Conservation (phyloP, 2,329 filamentous ascomycete species). For the Dothideomycetes sp. region DNA sequence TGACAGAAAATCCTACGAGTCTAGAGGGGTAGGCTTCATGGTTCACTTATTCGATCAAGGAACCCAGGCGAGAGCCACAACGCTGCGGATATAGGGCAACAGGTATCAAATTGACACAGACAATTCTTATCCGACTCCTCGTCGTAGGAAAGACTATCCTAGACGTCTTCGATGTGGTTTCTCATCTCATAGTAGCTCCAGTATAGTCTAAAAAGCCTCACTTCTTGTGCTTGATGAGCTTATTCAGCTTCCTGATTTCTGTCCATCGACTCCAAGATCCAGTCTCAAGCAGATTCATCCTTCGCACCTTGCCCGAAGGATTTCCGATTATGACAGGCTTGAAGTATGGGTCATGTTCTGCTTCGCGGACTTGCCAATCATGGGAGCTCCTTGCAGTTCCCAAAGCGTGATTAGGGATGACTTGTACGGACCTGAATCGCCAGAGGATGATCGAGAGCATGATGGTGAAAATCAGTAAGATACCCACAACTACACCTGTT, state of each 20-base stretch:
- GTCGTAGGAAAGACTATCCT: neutral
- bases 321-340: constrained; percentile 61
- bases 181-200: neutral
- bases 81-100: neutral
- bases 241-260: constrained; percentile 49
- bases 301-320: constrained; percentile 55
- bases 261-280: constrained; percentile 60
- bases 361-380: constrained; percentile 21
- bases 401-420: constrained; percentile 51
- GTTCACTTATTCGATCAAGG: too few relatives aligned
- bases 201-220: neutral
- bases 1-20: too few relatives aligned
- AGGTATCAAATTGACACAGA: neutral
- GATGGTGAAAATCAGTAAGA: constrained; percentile 54
- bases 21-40: neutral
- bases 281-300: constrained; percentile 61
- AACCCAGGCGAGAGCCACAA: neutral
- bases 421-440: constrained; percentile 56
- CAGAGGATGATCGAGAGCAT: constrained; percentile 51
- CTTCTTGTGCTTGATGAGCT: constrained; percentile 15
- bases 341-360: constrained; percentile 48
- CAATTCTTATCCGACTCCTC: too few relatives aligned
- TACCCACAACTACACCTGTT: constrained; percentile 57
- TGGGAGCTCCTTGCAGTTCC: constrained; percentile 17
- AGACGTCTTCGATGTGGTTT: neutral